Conservation (phyloP, 352 stramenopile species). For the Globisporangium heterothallicum region DNA sequence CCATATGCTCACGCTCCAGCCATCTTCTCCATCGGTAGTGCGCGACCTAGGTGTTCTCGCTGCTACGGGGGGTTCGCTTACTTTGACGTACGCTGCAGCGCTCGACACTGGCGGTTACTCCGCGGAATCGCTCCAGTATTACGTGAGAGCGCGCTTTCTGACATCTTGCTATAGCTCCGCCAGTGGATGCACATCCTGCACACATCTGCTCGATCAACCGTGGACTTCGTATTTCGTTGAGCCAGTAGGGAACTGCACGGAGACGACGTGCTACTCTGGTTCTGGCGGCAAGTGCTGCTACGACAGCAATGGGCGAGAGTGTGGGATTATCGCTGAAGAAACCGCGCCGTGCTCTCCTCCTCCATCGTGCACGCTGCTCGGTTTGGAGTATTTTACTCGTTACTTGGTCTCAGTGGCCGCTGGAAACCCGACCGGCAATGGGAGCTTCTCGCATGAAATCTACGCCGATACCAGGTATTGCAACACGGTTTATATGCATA, state of each 20-base stretch:
- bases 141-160: constrained; percentile 17
- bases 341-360: constrained; percentile 14
- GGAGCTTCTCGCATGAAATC: constrained; percentile 15
- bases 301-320: constrained; percentile 12
- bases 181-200: constrained; percentile 22
- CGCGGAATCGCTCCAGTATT: constrained; percentile 17
- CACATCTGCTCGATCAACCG: neutral
- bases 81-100: constrained; percentile 16
- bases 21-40: constrained; percentile 18
- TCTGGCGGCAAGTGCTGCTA: constrained; percentile 14
- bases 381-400: constrained; percentile 21
- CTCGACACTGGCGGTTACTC: constrained; percentile 28
- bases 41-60: constrained; percentile 8
- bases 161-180: constrained; percentile 16
- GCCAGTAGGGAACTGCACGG: constrained; percentile 5
- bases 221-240: neutral
- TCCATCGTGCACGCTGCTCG: constrained; percentile 18
- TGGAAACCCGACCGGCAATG: constrained; percentile 30
- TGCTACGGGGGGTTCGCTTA: constrained; percentile 25
- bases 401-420: constrained; percentile 26
- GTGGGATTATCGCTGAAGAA: constrained; percentile 14
- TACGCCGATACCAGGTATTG: constrained; percentile 20
- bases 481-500: neutral
- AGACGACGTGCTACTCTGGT: constrained; percentile 5
- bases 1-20: constrained; percentile 9